Evolutionary conservation across 2,329 filamentous ascomycete species (phyloP), one percentile per base, ranked within the genome.

Genomic region (Fusarium pseudonygamai): DNA sequence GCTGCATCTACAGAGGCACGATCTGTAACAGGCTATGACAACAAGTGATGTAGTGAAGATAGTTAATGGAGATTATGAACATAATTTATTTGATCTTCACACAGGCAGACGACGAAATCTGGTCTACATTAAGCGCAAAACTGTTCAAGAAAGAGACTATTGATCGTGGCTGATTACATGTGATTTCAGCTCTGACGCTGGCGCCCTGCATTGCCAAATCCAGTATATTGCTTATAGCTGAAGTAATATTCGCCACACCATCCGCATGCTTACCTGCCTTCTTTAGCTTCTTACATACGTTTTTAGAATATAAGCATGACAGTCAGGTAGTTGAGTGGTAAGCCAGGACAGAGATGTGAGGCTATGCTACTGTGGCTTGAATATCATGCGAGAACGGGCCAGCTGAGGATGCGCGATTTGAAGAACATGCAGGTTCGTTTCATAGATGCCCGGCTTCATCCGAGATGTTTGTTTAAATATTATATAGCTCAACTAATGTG

Each of bases 61-160:
- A 52, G n/a, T 52, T 22, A 1, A 22, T 15, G 16, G 4, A 15
- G 30, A 52, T 15, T 36, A 20, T 3, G 5, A 18, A 0, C 3
- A 49, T n/a, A 8, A 32, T 6, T 49, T 4, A 3, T 13, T 24
- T 7, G 2, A 18, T 9, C 2, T 14, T 0, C 1, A 32, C 7
- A 3, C 22, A 0, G 5, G 1, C 10, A 49, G 7, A n/a, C 3
- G 1, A n/a, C 3, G 20, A 12, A 16, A 6, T 1, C 5, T 28
- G 26, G 5, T 30, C 26, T 8, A 16, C 5, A 30, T 10, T 10
- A 36, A 36, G 20, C 3, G 4, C 6, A n/a, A 16, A 22, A 1
- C 6, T 22, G 6, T 2, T 12, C 20, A 47, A 30, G 14, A 47
- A 32, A n/a, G 26, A 16, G 26, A 16, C 14, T 30, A 22, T 30